Evolutionary conservation across 106 monocot species (phyloP), one percentile per base, ranked within the genome.

Genomic region (Ottelia alismoides): DNA sequence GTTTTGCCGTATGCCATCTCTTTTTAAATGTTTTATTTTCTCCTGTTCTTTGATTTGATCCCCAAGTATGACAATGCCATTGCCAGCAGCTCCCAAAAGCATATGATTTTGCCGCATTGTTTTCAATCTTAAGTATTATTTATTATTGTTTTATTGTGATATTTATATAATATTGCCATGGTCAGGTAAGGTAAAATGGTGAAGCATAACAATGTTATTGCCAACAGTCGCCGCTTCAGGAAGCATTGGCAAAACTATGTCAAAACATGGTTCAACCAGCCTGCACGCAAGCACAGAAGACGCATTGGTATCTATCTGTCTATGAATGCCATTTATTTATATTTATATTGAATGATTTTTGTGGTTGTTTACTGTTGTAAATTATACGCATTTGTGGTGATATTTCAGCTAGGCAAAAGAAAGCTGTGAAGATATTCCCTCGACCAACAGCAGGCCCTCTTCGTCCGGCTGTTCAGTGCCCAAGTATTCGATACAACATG

Each of bases 231-330:
- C n/a, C n/a, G 74, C 56, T 82, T 82, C 54, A 82, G 74, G 62
- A 82, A 82, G 67, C 82, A 82, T 49, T 82, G 82, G 73, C 76
- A 77, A 59, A 73, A 76, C 24, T 82, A 73, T 76, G 82, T 82
- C 2, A 82, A 53, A 50, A 82, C 77, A 11, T 82, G 73, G 82
- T 82, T 77, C 49, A 73, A 82, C 22, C 82, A 82, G 22, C 82
- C 76, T 29, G 82, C 76, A 18, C 50, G 76, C 0, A 77, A 77
- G 44, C 65, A 65, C 0, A 66, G 73, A 25, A 70, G 82, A 67
- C 48, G 82, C 3, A 63, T 69, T 52, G 81, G 81, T 81, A 56
- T 16, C 49, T 3, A 6, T 44, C 22, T 18, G 11, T 28, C 20
- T 14, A 22, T 30, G 3, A 50, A 9, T 25, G 11, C 40, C 22